Base-by-base conservation (phyloP, 2,329 filamentous ascomycete genomes). In the Cadophora sp. region DNA sequence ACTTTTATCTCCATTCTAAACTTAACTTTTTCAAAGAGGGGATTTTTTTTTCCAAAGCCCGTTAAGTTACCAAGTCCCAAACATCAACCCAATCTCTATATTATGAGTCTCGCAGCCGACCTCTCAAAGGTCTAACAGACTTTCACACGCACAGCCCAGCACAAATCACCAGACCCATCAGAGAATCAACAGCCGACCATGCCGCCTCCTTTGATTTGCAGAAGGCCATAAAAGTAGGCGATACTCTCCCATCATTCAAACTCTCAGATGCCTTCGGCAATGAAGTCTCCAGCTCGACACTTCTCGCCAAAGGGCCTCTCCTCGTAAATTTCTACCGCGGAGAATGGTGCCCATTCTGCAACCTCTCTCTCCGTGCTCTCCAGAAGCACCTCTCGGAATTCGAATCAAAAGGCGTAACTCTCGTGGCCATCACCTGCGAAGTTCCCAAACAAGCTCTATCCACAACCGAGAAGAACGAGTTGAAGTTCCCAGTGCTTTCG, bases 261-360 rank as follows among this genome's bases (percentile, higher is more conserved):
- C 73, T 83, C 34, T 67, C 67, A 19, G 74, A 81, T 67, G 81
- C 80, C 26, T 72, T 75, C 0, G 79, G 79, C 19, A 73, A 77
- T 31, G 19, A 75, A 37, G 76, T 81, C 1, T 75, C 75, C 2
- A 79, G 76, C 66, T 66, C 61, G 12, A 72, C 75, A 11, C 79
- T 80, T 14, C 74, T 79, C 29, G 64, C 69, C 37, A 72, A 76
- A 14, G 79, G 77, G 2, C 74, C 77, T 1, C 68, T 83, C 22
- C 34, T 37, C 9, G 76, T 83, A 55, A 80, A 79, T n/a, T 83
- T 83, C 75, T 83, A 83, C 75, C 82, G 82, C 58, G 81, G 81
- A 19, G 75, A 77, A 62, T 83, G 82, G 82, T 84, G 82, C 67
- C 82, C 34, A 0, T 83, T 77, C 76, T 83, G 82, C 77, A 83